A percentile compares a stretch with the other conserved stretches of the same genome.
Evolutionary conservation across 371 early-diverging fungal genomes (phyloP).

Genomic region (Lichtheimia ramosa): DNA sequence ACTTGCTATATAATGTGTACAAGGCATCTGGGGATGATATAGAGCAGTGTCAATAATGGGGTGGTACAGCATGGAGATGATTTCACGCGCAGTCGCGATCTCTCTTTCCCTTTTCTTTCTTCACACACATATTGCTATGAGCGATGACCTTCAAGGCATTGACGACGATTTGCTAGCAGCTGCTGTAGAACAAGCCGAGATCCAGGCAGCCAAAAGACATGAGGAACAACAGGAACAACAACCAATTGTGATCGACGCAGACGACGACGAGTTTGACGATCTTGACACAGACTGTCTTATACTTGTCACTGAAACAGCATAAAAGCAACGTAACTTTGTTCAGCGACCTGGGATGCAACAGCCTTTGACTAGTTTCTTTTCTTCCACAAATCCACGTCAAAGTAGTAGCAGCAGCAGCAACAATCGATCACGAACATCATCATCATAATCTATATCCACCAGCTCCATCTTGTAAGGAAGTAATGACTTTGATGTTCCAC

Average conservation of each 20-base stretch:
- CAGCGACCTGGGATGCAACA: background rate
- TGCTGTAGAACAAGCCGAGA: constrained; percentile 6
- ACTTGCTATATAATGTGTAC: too few relatives aligned
- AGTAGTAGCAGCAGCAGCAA: background rate
- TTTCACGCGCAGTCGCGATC: too few relatives aligned
- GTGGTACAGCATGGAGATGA: too few relatives aligned
- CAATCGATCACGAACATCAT: background rate
- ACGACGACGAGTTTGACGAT: constrained; percentile 22
- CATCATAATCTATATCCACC: background rate
- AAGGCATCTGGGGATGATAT: too few relatives aligned
- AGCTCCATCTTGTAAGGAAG: background rate
- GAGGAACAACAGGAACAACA: background rate
- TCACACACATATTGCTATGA: background rate
- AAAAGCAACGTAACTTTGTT: constrained; percentile 1
- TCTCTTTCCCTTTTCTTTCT: too few relatives aligned
- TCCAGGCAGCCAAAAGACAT: background rate
- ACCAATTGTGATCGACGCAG: background rate
- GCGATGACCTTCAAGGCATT: background rate
- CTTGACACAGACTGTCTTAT: constrained; percentile 14
- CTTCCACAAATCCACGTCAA: background rate
- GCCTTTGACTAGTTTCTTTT: constrained; percentile 1
- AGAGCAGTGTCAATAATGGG: too few relatives aligned
- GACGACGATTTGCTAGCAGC: constrained; percentile 5
- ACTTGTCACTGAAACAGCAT: constrained; percentile 13
- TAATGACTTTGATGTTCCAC: constrained; percentile 8